Conservation (phyloP, 148 eudicot genomes). For the Camellia sinensis region DNA sequence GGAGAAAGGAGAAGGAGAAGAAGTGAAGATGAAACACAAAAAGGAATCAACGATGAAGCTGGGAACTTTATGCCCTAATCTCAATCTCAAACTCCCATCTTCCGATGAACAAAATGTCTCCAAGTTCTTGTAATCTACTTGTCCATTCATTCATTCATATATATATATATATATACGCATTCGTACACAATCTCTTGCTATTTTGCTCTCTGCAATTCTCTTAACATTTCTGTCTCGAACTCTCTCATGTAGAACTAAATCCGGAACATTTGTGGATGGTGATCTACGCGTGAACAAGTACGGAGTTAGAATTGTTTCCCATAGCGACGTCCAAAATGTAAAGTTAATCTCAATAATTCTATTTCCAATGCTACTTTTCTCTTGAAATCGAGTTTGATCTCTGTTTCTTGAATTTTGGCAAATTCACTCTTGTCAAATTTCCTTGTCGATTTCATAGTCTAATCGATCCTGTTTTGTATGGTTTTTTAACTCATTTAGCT, state of each 20-base stretch:
- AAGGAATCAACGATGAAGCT: slow-evolving; percentile 34
- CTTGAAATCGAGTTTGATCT: slow-evolving; percentile 6
- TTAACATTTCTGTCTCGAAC: not conserved
- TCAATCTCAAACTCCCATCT: slow-evolving; percentile 68
- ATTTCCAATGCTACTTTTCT: not conserved
- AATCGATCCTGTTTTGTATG: not conserved
- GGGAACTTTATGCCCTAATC: slow-evolving; percentile 45
- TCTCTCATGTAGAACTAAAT: slow-evolving; percentile 48
- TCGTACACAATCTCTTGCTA: no score
- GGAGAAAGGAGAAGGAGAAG: not conserved
- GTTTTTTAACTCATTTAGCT: not conserved
- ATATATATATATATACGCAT: not conserved
- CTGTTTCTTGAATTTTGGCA: not conserved
- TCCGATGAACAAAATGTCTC: slow-evolving; percentile 67
- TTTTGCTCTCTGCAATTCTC: not conserved
- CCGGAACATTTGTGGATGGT: slow-evolving; percentile 90
- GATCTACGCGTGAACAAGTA: slow-evolving; percentile 79
- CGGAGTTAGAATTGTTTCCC: slow-evolving; percentile 85
- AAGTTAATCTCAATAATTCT: slow-evolving; percentile 12
- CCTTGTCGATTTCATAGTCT: not conserved
- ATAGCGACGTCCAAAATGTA: slow-evolving; percentile 53
- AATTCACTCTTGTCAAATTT: not conserved
- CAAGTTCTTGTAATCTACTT: slow-evolving; percentile 56
- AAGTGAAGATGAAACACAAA: not conserved
- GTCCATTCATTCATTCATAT: not conserved